Conservation (phyloP, 495 filamentous ascomycete species). For the Hypoxylon lienhwacheense region DNA sequence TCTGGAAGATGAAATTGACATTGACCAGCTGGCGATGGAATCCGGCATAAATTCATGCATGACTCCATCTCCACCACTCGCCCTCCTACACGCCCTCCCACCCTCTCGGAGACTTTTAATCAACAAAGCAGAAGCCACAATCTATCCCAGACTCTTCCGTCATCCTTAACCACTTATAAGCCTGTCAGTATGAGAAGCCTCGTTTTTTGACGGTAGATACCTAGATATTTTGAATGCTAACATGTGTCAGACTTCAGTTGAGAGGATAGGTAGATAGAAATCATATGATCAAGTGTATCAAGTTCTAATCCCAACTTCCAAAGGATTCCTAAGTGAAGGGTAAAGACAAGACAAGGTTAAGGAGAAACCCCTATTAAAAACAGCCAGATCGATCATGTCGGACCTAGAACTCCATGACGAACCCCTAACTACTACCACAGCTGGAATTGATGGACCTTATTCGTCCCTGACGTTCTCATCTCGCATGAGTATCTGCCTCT, state of each 20-base stretch:
- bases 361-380: conserved; percentile 15
- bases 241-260: no score
- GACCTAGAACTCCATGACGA: conserved; percentile 2
- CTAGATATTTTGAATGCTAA: no score
- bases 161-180: no score
- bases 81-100: conserved; percentile 8
- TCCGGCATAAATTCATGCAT: conserved; percentile 26
- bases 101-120: conserved; percentile 20
- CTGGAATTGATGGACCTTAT: conserved; percentile 23
- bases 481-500: conserved; percentile 21
- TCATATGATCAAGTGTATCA: no score
- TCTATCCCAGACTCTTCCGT: conserved; percentile 13
- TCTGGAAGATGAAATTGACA: conserved; percentile 8
- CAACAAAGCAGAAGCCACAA: conserved; percentile 21
- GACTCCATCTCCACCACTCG: conserved; percentile 25
- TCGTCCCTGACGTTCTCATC: conserved; percentile 20
- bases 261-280: no score
- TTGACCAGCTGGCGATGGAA: conserved; percentile 16
- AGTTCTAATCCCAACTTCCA: no score
- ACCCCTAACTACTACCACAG: conserved; percentile 18
- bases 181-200: no score
- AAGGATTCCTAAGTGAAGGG: no score
- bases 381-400: conserved; percentile 2
- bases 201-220: no score
- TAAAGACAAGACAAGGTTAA: no score